Evolutionary conservation across 805 yeast genomes (phyloP).

Genomic region (Metschnikowia kunwiensis): DNA sequence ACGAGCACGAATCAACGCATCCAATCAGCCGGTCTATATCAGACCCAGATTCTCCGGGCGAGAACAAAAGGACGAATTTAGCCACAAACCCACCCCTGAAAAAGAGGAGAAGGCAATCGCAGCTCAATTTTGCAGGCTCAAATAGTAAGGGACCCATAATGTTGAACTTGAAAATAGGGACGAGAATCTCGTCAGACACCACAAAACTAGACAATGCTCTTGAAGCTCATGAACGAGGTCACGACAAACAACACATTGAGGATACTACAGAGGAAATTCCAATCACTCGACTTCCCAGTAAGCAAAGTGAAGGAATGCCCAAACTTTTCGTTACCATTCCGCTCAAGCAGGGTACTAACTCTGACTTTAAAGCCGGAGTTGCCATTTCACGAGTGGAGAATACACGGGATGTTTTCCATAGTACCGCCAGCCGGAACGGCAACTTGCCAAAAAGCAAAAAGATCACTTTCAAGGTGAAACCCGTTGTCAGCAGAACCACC

Average conservation of each 20-base stretch:
- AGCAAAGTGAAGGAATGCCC: too few relatives aligned
- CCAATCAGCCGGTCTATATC: too few relatives aligned
- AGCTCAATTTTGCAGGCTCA: background rate
- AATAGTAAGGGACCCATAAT: background rate
- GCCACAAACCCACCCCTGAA: background rate
- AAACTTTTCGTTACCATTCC: conserved; percentile 4
- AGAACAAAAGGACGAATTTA: background rate
- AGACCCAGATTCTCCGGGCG: background rate
- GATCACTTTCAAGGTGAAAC: conserved; percentile 4
- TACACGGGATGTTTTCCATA: too few relatives aligned
- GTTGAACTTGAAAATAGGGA: conserved; percentile 1
- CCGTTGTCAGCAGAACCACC: conserved; percentile 27
- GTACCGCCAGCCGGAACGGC: too few relatives aligned
- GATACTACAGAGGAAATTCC: background rate
- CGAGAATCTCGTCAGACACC: background rate
- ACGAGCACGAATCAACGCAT: too few relatives aligned
- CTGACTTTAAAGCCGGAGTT: too few relatives aligned
- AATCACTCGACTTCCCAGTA: too few relatives aligned
- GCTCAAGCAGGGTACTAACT: background rate
- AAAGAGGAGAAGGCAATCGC: background rate
- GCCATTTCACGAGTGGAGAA: too few relatives aligned
- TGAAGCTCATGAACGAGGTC: background rate
- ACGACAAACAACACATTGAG: background rate
- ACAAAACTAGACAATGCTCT: background rate
- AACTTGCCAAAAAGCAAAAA: conserved; percentile 1